Evolutionary conservation across 2,329 filamentous ascomycete genomes (phyloP).

Genomic region (Aspergillus carbonarius): DNA sequence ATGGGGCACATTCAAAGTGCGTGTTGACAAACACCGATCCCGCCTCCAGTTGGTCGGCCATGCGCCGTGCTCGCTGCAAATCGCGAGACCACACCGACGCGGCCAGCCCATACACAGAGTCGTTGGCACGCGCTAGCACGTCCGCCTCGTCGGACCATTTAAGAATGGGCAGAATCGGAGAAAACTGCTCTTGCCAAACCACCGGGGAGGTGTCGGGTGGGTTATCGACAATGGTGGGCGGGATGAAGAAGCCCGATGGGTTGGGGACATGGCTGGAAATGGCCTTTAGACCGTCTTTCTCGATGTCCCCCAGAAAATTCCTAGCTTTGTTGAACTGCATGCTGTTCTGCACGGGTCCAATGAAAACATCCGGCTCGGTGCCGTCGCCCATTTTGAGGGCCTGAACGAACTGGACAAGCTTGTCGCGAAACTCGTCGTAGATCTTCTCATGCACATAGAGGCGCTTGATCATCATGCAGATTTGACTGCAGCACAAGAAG

Average conservation of each 20-base stretch:
- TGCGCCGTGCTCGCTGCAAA: constrained; percentile 49
- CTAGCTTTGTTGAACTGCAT: constrained; percentile 64
- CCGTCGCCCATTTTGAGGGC: constrained; percentile 39
- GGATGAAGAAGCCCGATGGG: constrained; percentile 56
- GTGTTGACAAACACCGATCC: constrained; percentile 63
- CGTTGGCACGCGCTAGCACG: constrained; percentile 57
- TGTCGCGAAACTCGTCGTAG: constrained; percentile 56
- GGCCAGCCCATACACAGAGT: constrained; percentile 54
- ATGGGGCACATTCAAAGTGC: constrained; percentile 31
- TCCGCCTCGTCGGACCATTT: constrained; percentile 63
- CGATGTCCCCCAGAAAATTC: constrained; percentile 56
- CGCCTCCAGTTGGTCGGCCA: constrained; percentile 56
- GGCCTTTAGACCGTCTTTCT: constrained; percentile 54
- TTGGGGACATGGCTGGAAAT: constrained; percentile 50
- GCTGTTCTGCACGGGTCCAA: constrained; percentile 63
- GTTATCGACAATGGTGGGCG: constrained; percentile 59
- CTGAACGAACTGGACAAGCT: constrained; percentile 48
- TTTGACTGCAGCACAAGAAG: constrained; percentile 56
- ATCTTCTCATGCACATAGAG: constrained; percentile 62
- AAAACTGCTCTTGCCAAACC: constrained; percentile 62
- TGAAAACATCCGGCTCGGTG: constrained; percentile 47
- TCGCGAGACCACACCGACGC: constrained; percentile 60
- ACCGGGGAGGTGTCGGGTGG: constrained; percentile 57
- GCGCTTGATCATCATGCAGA: constrained; percentile 59
- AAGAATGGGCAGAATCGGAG: constrained; percentile 63